Percentiles rank a stretch among this genome's conserved stretches.
These are phyloP conservation scores for Diaporthe longicolla DNA, from an alignment of 2,329 filamentous ascomycete species.

Conservation along the genomic window DNA sequence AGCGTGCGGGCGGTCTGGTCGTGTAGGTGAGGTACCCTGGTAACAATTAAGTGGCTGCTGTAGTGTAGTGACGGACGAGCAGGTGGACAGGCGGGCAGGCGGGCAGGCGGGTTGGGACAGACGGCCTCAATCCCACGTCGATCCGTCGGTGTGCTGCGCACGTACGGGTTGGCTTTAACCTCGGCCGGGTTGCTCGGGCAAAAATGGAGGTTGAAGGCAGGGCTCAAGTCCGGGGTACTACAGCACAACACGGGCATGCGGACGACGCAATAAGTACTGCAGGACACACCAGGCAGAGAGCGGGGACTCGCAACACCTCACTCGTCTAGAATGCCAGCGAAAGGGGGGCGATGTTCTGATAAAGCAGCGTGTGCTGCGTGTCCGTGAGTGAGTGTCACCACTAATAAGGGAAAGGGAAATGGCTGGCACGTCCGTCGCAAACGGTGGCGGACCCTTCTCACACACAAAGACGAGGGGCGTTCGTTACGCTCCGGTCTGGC, in stretches of 20 bases:
- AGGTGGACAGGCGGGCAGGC: neutral
- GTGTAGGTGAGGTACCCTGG: slow-evolving; percentile 10
- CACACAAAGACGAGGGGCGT: neutral
- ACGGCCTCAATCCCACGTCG: slow-evolving; percentile 28
- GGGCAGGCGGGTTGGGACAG: slow-evolving; percentile 14
- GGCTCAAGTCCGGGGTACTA: slow-evolving; percentile 17
- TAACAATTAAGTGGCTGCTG: neutral
- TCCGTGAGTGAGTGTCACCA: neutral
- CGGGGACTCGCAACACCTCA: slow-evolving; percentile 34
- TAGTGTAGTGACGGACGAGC: neutral
- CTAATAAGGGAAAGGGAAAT: neutral
- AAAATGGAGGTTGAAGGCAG: slow-evolving; percentile 3
- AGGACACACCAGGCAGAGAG: slow-evolving; percentile 28
- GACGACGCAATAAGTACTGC: slow-evolving; percentile 26
- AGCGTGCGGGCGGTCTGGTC: neutral
- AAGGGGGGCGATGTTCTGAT: slow-evolving; percentile 30
- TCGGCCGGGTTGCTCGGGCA: slow-evolving; percentile 32
- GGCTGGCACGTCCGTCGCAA: slow-evolving; percentile 9
- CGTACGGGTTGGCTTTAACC: slow-evolving; percentile 1
- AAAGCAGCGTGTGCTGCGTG: neutral
- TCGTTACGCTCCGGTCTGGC: slow-evolving; percentile 17
- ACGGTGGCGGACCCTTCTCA: slow-evolving; percentile 11
- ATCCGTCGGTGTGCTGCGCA: slow-evolving; percentile 15
- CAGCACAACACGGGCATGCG: neutral
- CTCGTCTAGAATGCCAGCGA: slow-evolving; percentile 33